Base-by-base conservation (phyloP, 306 rosid species). In the Cyclanthera cordifolia region DNA sequence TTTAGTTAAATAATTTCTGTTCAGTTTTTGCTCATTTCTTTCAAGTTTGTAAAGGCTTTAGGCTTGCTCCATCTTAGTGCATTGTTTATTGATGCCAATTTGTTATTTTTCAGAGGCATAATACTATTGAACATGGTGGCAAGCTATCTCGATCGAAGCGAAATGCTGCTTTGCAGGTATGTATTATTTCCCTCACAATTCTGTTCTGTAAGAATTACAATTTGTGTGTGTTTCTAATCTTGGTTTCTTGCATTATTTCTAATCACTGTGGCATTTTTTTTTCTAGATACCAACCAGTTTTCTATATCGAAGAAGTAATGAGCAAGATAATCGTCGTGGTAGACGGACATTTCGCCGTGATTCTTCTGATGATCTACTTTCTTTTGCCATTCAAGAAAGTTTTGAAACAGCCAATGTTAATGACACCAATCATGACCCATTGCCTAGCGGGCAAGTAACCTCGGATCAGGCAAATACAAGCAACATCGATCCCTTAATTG, bases 61-160 rank as follows among this genome's bases (percentile, higher is more conserved):
- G 25, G 51, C 65, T 51, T 39, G 25, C 32, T 71, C 47, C 73
- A 55, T 54, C 19, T 12, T 60, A 48, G 7, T 37, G 63, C 53
- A 5, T 65, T 34, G 46, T 60, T 16, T 57, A 21, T 49, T 51
- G 27, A 24, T 41, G 19, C 19, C 45, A 72, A 77, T 37, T 47
- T 27, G 15, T 75, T 78, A 43, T 76, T 74, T 70, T 64, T 47
- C 83, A 90, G 97, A 85, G 96, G 78, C 99, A 94, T 59, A 90
- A 88, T 77, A 66, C 97, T 70, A 53, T 76, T 50, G 99, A 94
- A 76, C 99, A 94, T 76, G 99, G 95, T 56, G 99, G 99, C 69
- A 87, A 85, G 10, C 83, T 94, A 93, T 90, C 99, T 77, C 90
- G 99, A 56, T 86, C 96, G 1, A 83, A 86, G 84, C 97, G 97